These are phyloP conservation scores for Aspergillus mulundensis DNA, from an alignment of 495 filamentous ascomycete species.

Conservation along the genomic window DNA sequence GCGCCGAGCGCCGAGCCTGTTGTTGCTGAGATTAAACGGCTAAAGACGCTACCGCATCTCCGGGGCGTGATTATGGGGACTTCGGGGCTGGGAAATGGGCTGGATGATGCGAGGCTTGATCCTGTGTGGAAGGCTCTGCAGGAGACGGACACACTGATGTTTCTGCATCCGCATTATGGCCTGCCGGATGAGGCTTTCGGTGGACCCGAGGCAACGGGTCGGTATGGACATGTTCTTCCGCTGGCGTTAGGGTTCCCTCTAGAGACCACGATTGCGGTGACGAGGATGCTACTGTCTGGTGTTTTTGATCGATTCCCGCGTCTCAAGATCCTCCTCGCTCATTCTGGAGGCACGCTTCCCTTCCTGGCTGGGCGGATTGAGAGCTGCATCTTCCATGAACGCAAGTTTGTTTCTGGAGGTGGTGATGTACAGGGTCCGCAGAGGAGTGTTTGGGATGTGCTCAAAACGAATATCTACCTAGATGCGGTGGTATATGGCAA, in stretches of 20 bases:
- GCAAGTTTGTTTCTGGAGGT: conserved; percentile 54
- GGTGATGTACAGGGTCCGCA: conserved; percentile 47
- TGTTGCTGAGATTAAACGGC: conserved; percentile 54
- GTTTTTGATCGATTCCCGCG: conserved; percentile 75
- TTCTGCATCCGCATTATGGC: conserved; percentile 93
- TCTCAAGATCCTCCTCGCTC: conserved; percentile 76
- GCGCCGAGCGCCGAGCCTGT: conserved; percentile 58
- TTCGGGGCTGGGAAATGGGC: conserved; percentile 70
- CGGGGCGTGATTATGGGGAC: conserved; percentile 87
- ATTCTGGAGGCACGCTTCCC: conserved; percentile 83
- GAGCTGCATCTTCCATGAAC: conserved; percentile 82
- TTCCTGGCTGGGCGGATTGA: conserved; percentile 88
- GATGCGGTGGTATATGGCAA: conserved; percentile 83
- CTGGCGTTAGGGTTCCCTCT: conserved; percentile 86
- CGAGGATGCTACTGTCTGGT: conserved; percentile 77
- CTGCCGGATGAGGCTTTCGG: conserved; percentile 78
- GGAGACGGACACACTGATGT: conserved; percentile 59
- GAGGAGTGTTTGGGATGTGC: conserved; percentile 66
- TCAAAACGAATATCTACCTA: conserved; percentile 82
- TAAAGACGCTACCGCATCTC: conserved; percentile 60
- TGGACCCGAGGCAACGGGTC: conserved; percentile 38
- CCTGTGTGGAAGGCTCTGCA: conserved; percentile 68
- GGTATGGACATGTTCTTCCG: conserved; percentile 86
- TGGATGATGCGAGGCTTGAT: conserved; percentile 73
- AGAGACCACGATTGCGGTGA: conserved; percentile 89